These are phyloP conservation scores for Fallopia convolvulus DNA, from an alignment of 148 eudicot genomes.

Conservation along the genomic window DNA sequence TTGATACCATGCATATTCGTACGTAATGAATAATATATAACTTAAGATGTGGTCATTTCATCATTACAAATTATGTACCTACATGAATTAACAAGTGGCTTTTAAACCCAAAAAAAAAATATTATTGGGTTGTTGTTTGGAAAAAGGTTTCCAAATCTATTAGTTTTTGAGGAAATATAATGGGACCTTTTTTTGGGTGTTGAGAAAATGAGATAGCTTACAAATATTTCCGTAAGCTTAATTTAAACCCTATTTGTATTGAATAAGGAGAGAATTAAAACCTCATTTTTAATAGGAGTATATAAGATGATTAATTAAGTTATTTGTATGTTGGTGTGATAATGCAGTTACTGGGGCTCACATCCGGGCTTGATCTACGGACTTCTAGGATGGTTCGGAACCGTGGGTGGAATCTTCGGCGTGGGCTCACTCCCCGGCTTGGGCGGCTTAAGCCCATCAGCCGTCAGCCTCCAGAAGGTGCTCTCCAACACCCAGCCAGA, in stretches of 20 bases:
- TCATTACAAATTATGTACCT: no score
- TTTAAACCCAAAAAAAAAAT: no score
- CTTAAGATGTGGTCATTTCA: no score
- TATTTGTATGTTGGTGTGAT: neutral
- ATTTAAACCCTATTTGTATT: no score
- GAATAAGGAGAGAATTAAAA: neutral
- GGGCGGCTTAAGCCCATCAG: constrained; percentile 19
- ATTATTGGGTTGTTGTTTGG: no score
- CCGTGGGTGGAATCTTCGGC: constrained; percentile 59
- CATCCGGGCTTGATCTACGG: constrained; percentile 68
- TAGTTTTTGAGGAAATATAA: neutral
- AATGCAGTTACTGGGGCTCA: constrained; percentile 71
- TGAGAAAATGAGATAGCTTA: no score
- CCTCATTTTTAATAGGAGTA: neutral
- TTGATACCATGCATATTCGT: no score
- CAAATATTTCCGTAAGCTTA: no score
- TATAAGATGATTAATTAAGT: neutral
- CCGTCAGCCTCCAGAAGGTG: constrained; percentile 36
- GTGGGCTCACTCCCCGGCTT: constrained; percentile 35
- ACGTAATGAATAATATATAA: no score
- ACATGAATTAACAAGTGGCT: no score
- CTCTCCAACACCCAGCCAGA: constrained; percentile 49
- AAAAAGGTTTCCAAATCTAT: no score
- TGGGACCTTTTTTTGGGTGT: no score
- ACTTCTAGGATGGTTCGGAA: constrained; percentile 61